Conservation (phyloP, 345 rosid genomes). For the Odontarrhena argentea region DNA sequence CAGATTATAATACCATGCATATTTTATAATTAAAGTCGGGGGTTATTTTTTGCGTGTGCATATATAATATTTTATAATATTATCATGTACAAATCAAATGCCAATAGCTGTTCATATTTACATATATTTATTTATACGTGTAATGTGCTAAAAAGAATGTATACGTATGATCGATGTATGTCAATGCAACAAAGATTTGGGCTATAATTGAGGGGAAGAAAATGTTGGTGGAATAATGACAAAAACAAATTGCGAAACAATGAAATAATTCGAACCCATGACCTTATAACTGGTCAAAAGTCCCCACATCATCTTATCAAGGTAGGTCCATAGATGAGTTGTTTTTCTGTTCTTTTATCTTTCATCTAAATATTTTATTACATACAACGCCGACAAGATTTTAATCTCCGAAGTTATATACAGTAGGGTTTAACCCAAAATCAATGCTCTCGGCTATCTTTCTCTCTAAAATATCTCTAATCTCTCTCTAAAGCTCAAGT, state of each 20-base stretch:
- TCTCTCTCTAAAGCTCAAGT: too few relatives aligned
- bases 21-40: not conserved
- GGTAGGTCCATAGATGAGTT: slow-evolving; percentile 36
- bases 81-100: not conserved
- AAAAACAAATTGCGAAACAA: slow-evolving; percentile 25
- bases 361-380: too few relatives aligned
- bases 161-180: slow-evolving; percentile 12
- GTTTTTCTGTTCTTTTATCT: not conserved
- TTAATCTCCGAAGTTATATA: too few relatives aligned
- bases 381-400: too few relatives aligned
- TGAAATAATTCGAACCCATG: slow-evolving; percentile 43
- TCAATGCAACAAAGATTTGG: slow-evolving; percentile 42
- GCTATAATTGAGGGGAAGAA: slow-evolving; percentile 36
- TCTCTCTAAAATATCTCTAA: too few relatives aligned
- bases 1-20: slow-evolving; percentile 22
- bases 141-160: not conserved
- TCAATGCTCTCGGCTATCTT: too few relatives aligned
- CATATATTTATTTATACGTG: not conserved
- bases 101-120: not conserved
- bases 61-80: slow-evolving; percentile 22
- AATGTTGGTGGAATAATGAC: slow-evolving; percentile 41
- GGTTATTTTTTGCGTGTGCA: not conserved
- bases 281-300: slow-evolving; percentile 41
- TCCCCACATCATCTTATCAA: slow-evolving; percentile 43
- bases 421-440: too few relatives aligned